Percentiles rank a stretch among this genome's conserved stretches.
These are phyloP conservation scores for Aspergillus sp. DNA, from an alignment of 2,329 filamentous ascomycete species.

Conservation along the genomic window DNA sequence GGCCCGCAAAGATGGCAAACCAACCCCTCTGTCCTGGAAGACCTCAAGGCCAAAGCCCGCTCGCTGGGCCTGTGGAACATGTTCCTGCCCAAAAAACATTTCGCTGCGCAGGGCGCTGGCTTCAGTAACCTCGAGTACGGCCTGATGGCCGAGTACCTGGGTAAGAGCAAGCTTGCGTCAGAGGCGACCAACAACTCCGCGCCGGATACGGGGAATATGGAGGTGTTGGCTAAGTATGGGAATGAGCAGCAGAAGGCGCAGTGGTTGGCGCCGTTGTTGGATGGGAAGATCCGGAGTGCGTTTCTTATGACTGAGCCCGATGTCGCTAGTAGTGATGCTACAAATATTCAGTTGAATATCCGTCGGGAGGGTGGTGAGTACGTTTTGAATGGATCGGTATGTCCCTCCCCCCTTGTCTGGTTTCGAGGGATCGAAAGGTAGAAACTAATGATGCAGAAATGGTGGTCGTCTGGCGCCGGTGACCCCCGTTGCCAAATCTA, in stretches of 20 bases:
- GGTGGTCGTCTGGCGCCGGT: constrained; percentile 96
- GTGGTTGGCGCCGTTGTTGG: constrained; percentile 74
- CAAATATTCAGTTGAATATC: constrained; percentile 82
- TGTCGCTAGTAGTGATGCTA: constrained; percentile 82
- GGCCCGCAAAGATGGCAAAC: constrained; percentile 69
- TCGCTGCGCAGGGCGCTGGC: constrained; percentile 78
- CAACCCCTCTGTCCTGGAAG: constrained; percentile 75
- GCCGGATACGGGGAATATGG: constrained; percentile 93
- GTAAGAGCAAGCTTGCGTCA: constrained; percentile 72
- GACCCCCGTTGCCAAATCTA: constrained; percentile 89
- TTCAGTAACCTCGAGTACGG: constrained; percentile 96
- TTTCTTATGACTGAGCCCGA: constrained; percentile 94
- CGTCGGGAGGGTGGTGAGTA: constrained; percentile 76
- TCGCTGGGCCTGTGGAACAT: constrained; percentile 93
- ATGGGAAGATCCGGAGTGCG: constrained; percentile 77
- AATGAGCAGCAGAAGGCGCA: constrained; percentile 73
- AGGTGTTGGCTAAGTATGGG: constrained; percentile 86
- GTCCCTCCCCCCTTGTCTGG: constrained; percentile 16
- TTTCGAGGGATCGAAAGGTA: not conserved
- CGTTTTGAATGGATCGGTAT: constrained; percentile 75
- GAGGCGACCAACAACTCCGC: constrained; percentile 87
- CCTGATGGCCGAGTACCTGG: constrained; percentile 92
- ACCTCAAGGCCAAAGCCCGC: constrained; percentile 76
- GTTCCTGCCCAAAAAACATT: constrained; percentile 92
- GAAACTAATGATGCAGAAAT: constrained; percentile 57